phyloP scores from a whole-genome alignment of 352 stramenopile genomes.

The Phytophthora podocarpi region DNA sequence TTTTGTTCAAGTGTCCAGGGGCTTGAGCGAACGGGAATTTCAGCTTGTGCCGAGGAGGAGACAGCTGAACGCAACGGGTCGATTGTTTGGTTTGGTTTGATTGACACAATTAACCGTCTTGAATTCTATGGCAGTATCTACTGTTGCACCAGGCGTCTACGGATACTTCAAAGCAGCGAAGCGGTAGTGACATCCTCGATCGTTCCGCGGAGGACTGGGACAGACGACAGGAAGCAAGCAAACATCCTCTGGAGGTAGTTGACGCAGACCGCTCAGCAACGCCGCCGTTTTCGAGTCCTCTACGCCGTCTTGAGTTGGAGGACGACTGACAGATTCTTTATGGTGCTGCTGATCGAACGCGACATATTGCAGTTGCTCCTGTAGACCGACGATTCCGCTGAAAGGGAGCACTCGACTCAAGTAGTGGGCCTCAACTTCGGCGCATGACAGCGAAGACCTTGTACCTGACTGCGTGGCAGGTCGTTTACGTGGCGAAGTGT shows the following conservation, averaged over 20 bases:
- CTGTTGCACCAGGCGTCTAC: too few species aligned
- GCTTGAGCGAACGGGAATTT: background rate
- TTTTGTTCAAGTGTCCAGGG: slow-evolving; percentile 4
- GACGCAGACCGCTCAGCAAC: slow-evolving; percentile 50
- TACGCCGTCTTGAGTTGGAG: background rate
- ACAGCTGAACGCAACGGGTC: too few species aligned
- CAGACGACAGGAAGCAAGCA: slow-evolving; percentile 35
- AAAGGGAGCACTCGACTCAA: slow-evolving; percentile 52
- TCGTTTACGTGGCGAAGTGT: slow-evolving; percentile 5
- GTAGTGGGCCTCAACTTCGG: slow-evolving; percentile 49
- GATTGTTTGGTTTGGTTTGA: too few species aligned
- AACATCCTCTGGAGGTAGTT: slow-evolving; percentile 51
- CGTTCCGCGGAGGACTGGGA: slow-evolving; percentile 7
- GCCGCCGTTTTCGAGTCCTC: slow-evolving; percentile 39
- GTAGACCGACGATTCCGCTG: slow-evolving; percentile 44
- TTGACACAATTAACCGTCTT: too few species aligned
- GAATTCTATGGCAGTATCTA: background rate
- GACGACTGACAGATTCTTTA: slow-evolving; percentile 8
- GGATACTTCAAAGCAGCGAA: slow-evolving; percentile 30
- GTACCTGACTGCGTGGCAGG: slow-evolving; percentile 1
- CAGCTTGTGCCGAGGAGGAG: too few species aligned
- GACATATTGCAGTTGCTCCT: slow-evolving; percentile 55
- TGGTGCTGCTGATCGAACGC: slow-evolving; percentile 41
- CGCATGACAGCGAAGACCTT: slow-evolving; percentile 33
- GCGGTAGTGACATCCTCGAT: slow-evolving; percentile 20